Evolutionary conservation across 768 basidiomycete genomes (phyloP).

Genomic region (Boletus fagicola): DNA sequence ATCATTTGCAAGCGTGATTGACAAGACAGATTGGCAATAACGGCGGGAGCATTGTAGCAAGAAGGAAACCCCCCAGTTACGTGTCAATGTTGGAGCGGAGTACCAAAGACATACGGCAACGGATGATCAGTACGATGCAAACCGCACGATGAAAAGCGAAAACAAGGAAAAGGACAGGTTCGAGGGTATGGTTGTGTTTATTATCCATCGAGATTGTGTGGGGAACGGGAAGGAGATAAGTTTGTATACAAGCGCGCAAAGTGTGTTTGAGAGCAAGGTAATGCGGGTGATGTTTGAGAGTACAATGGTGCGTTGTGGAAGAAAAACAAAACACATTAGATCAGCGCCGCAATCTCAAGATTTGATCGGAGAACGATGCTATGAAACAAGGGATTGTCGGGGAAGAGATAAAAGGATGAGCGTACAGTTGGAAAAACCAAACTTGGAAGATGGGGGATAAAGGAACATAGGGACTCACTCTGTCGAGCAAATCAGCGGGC

Average conservation of each 20-base stretch:
- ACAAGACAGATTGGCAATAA: conserved; percentile 1
- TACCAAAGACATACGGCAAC: conserved; percentile 27
- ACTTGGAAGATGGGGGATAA: conserved; percentile 23
- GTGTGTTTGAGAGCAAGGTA: conserved; percentile 10
- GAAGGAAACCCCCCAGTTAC: conserved; percentile 27
- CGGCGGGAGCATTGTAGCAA: conserved; percentile 17
- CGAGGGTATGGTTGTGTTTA: conserved; percentile 15
- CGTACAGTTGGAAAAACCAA: conserved; percentile 22
- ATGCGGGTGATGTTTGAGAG: conserved; percentile 3
- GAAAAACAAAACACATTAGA: conserved; percentile 29
- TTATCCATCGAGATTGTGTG: conserved; percentile 18
- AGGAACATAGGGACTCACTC: conserved; percentile 58
- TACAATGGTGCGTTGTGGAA: conserved; percentile 18
- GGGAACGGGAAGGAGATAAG: conserved; percentile 16
- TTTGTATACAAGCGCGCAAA: conserved; percentile 17
- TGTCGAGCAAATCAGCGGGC: conserved; percentile 30
- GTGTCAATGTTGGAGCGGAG: conserved; percentile 25
- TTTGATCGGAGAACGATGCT: conserved; percentile 40
- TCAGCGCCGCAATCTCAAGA: conserved; percentile 35
- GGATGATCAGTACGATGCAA: conserved; percentile 15
- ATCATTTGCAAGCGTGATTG: conserved; percentile 5
- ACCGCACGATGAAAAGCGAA: conserved; percentile 9
- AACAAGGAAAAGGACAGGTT: neutral
- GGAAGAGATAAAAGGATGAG: conserved; percentile 25
- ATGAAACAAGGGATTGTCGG: conserved; percentile 16